phyloP scores from a whole-genome alignment of 1,284 basidiomycete species.

The Amanita bisporigera region DNA sequence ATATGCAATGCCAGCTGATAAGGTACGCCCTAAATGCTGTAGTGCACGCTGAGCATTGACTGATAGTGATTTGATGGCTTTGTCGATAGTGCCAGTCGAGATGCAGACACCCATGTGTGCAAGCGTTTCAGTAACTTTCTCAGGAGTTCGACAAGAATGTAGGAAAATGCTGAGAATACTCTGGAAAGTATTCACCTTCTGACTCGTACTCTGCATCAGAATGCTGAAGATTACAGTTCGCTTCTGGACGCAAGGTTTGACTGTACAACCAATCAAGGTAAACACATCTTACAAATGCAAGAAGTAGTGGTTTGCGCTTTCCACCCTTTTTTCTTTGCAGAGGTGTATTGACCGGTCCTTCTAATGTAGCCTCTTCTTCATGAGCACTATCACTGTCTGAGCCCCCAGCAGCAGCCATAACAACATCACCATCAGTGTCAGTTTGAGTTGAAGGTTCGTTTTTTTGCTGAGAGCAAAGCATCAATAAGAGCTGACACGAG shows the following conservation, averaged over 20 bases:
- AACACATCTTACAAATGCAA: slow-evolving; percentile 9
- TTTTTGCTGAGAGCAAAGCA: not conserved
- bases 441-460: not conserved
- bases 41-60: not conserved
- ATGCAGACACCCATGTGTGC: slow-evolving; percentile 15
- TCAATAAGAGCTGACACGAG: not conserved
- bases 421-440: not conserved
- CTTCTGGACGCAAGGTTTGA: slow-evolving; percentile 11
- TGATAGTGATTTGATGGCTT: slow-evolving; percentile 3
- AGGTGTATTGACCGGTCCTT: not conserved
- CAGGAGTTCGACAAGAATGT: slow-evolving; percentile 13
- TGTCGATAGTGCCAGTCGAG: slow-evolving; percentile 5
- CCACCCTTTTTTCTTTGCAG: not conserved
- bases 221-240: slow-evolving; percentile 16
- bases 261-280: not conserved
- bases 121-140: slow-evolving; percentile 11
- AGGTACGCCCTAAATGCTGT: not conserved
- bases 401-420: not conserved
- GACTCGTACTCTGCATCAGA: slow-evolving; percentile 14
- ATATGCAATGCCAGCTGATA: not conserved
- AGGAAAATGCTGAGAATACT: slow-evolving; percentile 17
- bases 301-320: not conserved
- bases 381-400: not conserved
- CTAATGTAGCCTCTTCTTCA: not conserved
- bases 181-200: slow-evolving; percentile 13